Evolutionary conservation across 257 asterid genomes (phyloP).

Genomic region (Solanum ossicruentum): DNA sequence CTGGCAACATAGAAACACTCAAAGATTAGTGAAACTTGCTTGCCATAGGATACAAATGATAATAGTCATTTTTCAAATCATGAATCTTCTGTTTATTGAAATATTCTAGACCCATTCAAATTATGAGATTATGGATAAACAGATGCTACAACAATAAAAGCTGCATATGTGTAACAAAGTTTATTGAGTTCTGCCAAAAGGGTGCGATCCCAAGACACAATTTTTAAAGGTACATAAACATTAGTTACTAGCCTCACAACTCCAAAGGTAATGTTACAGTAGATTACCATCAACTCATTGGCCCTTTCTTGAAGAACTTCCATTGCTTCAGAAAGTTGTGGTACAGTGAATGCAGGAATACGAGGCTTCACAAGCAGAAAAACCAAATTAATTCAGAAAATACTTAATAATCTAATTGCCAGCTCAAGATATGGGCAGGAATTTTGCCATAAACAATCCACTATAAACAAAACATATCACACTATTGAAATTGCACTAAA

Average conservation of each 20-base stretch:
- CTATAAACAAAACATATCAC: neutral
- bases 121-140: neutral
- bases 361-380: constrained; percentile 58
- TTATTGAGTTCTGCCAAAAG: neutral
- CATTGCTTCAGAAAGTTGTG: constrained; percentile 81
- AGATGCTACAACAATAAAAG: neutral
- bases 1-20: neutral
- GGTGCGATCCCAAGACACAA: neutral
- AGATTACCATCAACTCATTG: constrained; percentile 38
- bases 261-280: neutral
- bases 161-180: neutral
- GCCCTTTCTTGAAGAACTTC: constrained; percentile 58
- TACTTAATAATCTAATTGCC: constrained; percentile 27
- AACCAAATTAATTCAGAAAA: constrained; percentile 38
- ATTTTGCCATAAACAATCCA: constrained; percentile 8
- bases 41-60: neutral
- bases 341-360: constrained; percentile 80
- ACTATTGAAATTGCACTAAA: constrained; percentile 5
- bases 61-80: neutral
- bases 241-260: neutral
- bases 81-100: neutral
- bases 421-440: constrained; percentile 11
- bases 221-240: neutral
- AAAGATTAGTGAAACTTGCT: neutral
- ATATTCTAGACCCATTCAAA: neutral